Base-by-base conservation (phyloP, 306 rosid genomes). In the Quercus robur region DNA sequence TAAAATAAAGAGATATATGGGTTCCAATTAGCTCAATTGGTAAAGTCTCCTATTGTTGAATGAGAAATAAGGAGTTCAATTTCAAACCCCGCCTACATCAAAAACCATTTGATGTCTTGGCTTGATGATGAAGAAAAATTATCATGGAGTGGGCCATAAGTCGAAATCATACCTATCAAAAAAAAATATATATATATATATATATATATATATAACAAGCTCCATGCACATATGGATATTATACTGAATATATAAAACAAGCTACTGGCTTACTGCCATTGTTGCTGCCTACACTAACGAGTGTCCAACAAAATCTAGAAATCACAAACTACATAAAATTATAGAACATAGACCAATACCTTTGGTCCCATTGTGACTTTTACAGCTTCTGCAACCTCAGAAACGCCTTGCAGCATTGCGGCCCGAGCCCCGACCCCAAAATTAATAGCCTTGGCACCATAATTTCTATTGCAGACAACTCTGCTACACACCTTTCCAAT, bases 311-410 rank as follows among this genome's bases (percentile, higher is more conserved):
- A 52, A 6, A 49, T 33, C 17, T 15, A 52, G 23, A 58, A 23
- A 71, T 77, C 35, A 20, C 80, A 17, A 14, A 78, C 20, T 44
- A 13, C 12, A 21, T 33, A 56, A 71, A 82, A 64, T 5, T 8
- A 73, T 19, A 51, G 56, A 67, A 70, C 41, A 46, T 61, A 49
- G 75, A 30, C 19, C 64, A 70, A 73, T 80, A 94, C 99, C 99
- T 93, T 93, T 17, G 98, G 99, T 70, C 99, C 97, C 99, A 95
- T 95, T 20, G 99, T 95, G 57, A 95, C 98, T 91, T 95, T 95
- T 5, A 95, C 99, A 63, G 99, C 99, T 11, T 93, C 97, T 18
- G 99, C 98, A 52, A 95, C 97, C 84, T 93, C 93, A 33, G 98
- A 85, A 52, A 95, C 98, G 9, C 99, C 99, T 77, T 86, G 92